Evolutionary conservation across 2,329 filamentous ascomycete genomes (phyloP).

Genomic region (Rhinocladiella mackenziei): DNA sequence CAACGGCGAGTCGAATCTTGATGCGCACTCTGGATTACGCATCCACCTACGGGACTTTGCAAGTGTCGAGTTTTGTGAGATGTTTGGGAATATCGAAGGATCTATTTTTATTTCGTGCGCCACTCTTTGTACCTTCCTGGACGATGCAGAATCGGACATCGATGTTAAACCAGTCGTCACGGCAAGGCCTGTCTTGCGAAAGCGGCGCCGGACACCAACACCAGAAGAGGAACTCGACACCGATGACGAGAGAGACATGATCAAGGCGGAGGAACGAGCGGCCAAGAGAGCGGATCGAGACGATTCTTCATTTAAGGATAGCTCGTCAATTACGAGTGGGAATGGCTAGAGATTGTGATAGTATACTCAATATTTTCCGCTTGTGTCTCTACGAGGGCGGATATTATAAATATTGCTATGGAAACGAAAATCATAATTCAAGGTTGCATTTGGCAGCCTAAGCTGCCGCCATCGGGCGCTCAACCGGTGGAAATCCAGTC

Average conservation of each 20-base stretch:
- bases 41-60: not conserved
- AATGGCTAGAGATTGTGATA: not conserved
- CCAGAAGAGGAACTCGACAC: not conserved
- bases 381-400: not conserved
- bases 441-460: too few relatives aligned
- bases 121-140: slow-evolving; percentile 2
- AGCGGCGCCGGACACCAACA: not conserved
- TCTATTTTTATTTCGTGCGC: not conserved
- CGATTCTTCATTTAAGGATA: not conserved
- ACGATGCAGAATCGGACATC: not conserved
- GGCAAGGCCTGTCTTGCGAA: not conserved
- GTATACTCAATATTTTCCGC: too few relatives aligned
- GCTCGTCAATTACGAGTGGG: not conserved
- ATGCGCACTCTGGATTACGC: not conserved
- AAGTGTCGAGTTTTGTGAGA: slow-evolving; percentile 1
- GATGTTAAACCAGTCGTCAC: not conserved
- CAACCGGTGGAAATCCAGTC: too few relatives aligned
- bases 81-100: not conserved
- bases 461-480: too few relatives aligned
- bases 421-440: too few relatives aligned
- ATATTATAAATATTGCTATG: too few relatives aligned
- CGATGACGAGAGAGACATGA: not conserved
- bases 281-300: not conserved
- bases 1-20: slow-evolving; percentile 2
- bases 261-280: not conserved